Conservation (phyloP, 1,284 basidiomycete species). For the Amylostereum areolatum region DNA sequence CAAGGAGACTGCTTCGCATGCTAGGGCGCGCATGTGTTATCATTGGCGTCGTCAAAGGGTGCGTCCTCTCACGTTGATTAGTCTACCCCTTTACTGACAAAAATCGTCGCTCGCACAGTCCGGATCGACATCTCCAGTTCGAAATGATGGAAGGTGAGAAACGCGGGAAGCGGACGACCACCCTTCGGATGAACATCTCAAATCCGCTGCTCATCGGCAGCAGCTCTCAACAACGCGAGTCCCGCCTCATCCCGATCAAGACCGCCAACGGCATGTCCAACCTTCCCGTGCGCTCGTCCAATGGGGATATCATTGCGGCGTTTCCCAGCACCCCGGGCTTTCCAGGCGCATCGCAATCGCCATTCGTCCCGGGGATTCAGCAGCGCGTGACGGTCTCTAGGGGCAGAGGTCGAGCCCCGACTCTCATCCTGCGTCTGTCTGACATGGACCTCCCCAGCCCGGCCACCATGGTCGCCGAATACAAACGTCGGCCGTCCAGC, state of each 20-base stretch:
- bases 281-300: no score
- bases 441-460: slow-evolving; percentile 35
- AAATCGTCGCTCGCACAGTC: background rate
- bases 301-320: no score
- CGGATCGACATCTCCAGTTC: slow-evolving; percentile 5
- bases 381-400: slow-evolving; percentile 54
- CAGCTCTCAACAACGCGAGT: background rate
- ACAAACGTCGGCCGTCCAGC: background rate
- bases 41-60: slow-evolving; percentile 64
- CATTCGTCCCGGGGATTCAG: background rate
- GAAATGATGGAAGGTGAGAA: slow-evolving; percentile 9
- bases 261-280: no score
- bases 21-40: slow-evolving; percentile 46
- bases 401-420: slow-evolving; percentile 43
- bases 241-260: no score
- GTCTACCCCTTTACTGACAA: background rate
- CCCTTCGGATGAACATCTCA: background rate
- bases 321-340: no score
- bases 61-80: slow-evolving; percentile 16
- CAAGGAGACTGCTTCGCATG: slow-evolving; percentile 52
- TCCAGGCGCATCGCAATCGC: no score
- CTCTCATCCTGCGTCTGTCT: slow-evolving; percentile 58
- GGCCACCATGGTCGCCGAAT: slow-evolving; percentile 2
- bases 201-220: background rate
- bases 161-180: slow-evolving; percentile 12